Percentiles rank a stretch among this genome's conserved stretches.
phyloP scores from a whole-genome alignment of 1,139 yeast species.

The Geotrichum candidum region DNA sequence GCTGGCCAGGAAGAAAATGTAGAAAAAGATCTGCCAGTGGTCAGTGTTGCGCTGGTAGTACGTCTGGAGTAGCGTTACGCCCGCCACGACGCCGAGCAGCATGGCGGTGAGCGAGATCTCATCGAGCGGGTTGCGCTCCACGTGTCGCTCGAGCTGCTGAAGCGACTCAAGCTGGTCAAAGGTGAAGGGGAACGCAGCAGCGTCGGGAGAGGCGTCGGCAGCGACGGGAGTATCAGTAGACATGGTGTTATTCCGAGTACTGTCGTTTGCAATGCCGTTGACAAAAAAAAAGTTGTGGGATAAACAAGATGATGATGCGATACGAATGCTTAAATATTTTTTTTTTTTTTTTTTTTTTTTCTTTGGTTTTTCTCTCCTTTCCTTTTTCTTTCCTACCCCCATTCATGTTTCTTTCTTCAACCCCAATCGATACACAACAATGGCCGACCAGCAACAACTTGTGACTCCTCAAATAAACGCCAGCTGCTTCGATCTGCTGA shows the following conservation, averaged over 20 bases:
- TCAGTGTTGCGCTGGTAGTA: background rate
- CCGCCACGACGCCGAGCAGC: constrained; percentile 17
- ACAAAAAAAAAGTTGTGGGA: no score
- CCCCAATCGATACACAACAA: background rate
- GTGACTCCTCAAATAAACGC: constrained; percentile 38
- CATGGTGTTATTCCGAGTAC: background rate
- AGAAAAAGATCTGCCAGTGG: constrained; percentile 39
- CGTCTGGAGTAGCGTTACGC: constrained; percentile 7
- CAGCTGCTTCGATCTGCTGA: constrained; percentile 51
- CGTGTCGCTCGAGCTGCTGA: background rate
- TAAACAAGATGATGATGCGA: background rate
- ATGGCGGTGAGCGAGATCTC: constrained; percentile 19
- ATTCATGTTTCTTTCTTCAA: background rate
- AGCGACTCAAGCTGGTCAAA: background rate
- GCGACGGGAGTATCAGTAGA: background rate
- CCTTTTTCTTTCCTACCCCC: background rate
- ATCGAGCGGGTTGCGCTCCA: constrained; percentile 14
- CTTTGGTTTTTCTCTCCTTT: background rate
- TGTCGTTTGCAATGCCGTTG: background rate
- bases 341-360: background rate
- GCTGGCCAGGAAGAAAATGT: constrained; percentile 46
- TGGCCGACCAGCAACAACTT: background rate
- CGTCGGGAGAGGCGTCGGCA: background rate
- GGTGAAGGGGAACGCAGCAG: background rate
- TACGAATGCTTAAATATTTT: background rate